phyloP scores from a whole-genome alignment of 1,284 basidiomycete genomes.

The Ustilago xerochloae region DNA sequence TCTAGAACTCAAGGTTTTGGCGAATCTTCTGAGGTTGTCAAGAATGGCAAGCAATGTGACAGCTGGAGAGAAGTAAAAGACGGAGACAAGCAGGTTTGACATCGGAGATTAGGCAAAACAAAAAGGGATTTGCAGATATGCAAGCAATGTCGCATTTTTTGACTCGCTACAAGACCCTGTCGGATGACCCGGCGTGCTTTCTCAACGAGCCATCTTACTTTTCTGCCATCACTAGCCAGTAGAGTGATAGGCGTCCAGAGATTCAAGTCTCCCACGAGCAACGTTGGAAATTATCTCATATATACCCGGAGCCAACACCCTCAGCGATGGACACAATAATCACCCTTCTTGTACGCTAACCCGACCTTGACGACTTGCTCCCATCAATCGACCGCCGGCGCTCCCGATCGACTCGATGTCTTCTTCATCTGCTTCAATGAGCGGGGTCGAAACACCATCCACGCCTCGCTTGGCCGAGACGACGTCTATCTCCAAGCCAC shows the following conservation, averaged over 20 bases:
- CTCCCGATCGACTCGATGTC: neutral
- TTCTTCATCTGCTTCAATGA: neutral
- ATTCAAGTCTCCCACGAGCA: too few species aligned
- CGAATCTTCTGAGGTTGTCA: too few species aligned
- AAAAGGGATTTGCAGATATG: neutral
- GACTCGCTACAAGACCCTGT: too few species aligned
- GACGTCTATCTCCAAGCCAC: neutral
- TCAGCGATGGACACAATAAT: neutral
- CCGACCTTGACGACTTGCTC: too few species aligned
- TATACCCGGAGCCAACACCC: neutral
- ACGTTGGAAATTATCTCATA: too few species aligned
- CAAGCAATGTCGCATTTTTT: too few species aligned
- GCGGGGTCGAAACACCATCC: neutral
- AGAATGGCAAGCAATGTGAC: neutral
- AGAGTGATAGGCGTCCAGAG: too few species aligned
- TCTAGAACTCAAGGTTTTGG: too few species aligned
- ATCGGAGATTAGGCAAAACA: constrained; percentile 20
- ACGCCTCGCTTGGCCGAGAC: too few species aligned
- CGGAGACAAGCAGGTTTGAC: constrained; percentile 15
- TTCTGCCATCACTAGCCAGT: neutral
- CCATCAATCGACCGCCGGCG: neutral
- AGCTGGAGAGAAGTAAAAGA: neutral
- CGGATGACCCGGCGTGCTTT: neutral
- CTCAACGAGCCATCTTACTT: neutral
- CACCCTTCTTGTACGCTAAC: neutral